A percentile compares a stretch with the other conserved stretches of the same genome.
phyloP scores from a whole-genome alignment of 169 alveolate genomes.

The Cystoisospora suis region DNA sequence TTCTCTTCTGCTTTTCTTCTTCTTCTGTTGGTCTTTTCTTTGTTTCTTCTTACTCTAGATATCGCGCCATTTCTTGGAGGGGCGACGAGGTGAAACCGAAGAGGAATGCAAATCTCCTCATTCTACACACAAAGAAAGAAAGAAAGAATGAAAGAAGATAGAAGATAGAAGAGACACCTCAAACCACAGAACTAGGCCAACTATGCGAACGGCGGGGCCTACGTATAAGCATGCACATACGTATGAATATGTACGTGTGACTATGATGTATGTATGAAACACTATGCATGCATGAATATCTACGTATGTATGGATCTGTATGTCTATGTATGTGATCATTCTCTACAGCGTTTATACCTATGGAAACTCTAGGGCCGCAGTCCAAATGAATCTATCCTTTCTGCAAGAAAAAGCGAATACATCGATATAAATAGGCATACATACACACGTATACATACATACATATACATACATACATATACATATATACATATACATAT shows the following conservation, averaged over 20 bases:
- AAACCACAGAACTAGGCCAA: background rate
- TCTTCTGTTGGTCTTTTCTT: background rate
- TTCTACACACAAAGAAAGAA: background rate
- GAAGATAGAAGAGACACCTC: background rate
- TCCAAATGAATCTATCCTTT: background rate
- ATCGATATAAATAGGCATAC: background rate
- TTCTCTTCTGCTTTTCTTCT: background rate
- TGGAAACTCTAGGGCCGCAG: background rate
- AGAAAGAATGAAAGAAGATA: background rate
- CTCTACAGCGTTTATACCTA: too few species aligned
- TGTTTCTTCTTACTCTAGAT: background rate
- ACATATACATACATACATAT: background rate
- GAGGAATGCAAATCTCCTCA: background rate
- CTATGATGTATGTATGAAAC: background rate
- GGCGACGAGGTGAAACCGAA: background rate
- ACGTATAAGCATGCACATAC: background rate
- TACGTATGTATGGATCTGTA: too few species aligned
- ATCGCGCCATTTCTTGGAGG: background rate
- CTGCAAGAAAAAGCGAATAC: background rate
- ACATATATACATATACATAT: background rate
- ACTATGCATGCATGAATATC: too few species aligned
- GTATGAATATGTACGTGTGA: background rate
- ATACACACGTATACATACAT: background rate
- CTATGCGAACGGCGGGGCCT: background rate
- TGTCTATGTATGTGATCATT: too few species aligned